These are phyloP conservation scores for Euryodendron excelsum DNA, from an alignment of 148 eudicot genomes.

Conservation along the genomic window DNA sequence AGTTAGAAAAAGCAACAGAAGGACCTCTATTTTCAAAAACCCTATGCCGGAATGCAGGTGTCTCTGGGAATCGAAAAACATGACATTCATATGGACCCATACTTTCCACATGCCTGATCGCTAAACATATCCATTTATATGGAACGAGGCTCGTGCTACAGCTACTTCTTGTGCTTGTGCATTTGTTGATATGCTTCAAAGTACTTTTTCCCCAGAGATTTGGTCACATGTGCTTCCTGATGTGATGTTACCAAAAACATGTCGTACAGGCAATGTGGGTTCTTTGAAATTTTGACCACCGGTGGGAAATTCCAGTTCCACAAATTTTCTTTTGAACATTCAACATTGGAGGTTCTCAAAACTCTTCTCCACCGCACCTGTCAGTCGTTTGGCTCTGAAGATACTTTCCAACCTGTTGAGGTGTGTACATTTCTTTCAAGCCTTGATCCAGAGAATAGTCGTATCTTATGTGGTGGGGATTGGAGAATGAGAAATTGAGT, in stretches of 20 bases:
- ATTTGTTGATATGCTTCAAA: background rate
- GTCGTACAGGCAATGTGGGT: background rate
- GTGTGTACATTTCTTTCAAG: background rate
- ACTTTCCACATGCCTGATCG: slow-evolving; percentile 21
- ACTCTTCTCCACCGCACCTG: background rate
- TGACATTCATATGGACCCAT: slow-evolving; percentile 31
- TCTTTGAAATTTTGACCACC: slow-evolving; percentile 2
- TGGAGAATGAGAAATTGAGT: background rate
- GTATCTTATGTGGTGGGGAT: too few species aligned
- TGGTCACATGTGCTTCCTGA: background rate
- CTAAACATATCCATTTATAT: background rate
- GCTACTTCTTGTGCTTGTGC: background rate
- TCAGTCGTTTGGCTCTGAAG: background rate
- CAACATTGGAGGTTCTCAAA: background rate
- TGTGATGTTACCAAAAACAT: background rate
- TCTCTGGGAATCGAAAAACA: slow-evolving; percentile 52
- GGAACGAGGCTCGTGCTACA: background rate
- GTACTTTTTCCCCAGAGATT: background rate
- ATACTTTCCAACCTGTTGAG: background rate
- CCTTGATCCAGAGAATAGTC: background rate
- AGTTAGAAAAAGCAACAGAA: slow-evolving; percentile 55
- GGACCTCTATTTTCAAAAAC: slow-evolving; percentile 53
- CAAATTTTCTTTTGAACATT: background rate
- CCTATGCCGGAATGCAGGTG: slow-evolving; percentile 86
- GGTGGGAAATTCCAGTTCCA: background rate